Evolutionary conservation across 805 yeast species (phyloP).

Genomic region (Myxozyma neotropica): DNA sequence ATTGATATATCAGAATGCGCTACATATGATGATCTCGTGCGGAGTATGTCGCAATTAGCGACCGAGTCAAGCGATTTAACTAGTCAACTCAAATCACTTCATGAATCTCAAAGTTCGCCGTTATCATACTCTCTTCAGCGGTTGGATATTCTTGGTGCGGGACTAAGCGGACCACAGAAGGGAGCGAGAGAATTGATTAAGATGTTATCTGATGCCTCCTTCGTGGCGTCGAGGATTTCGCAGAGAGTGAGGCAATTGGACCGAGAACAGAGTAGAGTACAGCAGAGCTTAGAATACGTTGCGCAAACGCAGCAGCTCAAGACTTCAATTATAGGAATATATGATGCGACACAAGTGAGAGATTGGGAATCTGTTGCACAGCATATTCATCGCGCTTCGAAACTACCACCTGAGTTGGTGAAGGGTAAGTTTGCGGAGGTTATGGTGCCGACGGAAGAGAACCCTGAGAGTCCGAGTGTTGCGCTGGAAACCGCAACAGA

Average conservation of each 20-base stretch:
- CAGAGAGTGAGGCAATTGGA: slow-evolving; percentile 70
- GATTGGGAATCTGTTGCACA: slow-evolving; percentile 81
- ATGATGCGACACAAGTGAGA: slow-evolving; percentile 65
- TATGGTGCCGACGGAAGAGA: slow-evolving; percentile 82
- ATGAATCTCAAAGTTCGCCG: slow-evolving; percentile 20
- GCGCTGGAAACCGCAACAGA: slow-evolving; percentile 61
- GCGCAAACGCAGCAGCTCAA: slow-evolving; percentile 66
- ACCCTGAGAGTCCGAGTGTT: slow-evolving; percentile 74
- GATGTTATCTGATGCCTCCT: slow-evolving; percentile 61
- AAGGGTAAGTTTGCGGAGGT: slow-evolving; percentile 72
- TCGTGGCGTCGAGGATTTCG: slow-evolving; percentile 67
- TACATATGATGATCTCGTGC: slow-evolving; percentile 23
- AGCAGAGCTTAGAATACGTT: slow-evolving; percentile 64
- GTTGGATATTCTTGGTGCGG: slow-evolving; percentile 39
- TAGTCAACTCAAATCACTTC: slow-evolving; percentile 4
- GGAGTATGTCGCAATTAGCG: slow-evolving; percentile 14
- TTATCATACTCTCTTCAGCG: slow-evolving; percentile 35
- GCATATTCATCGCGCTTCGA: slow-evolving; percentile 52
- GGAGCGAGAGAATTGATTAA: slow-evolving; percentile 60
- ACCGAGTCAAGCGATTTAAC: slow-evolving; percentile 16
- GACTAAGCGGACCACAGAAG: slow-evolving; percentile 46
- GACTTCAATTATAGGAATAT: slow-evolving; percentile 62
- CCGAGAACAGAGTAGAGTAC: slow-evolving; percentile 66
- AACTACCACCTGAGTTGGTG: slow-evolving; percentile 56
- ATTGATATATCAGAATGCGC: slow-evolving; percentile 21